Evolutionary conservation across 202 grass and related monocot species (phyloP).

Genomic region (Carex sylvatica): DNA sequence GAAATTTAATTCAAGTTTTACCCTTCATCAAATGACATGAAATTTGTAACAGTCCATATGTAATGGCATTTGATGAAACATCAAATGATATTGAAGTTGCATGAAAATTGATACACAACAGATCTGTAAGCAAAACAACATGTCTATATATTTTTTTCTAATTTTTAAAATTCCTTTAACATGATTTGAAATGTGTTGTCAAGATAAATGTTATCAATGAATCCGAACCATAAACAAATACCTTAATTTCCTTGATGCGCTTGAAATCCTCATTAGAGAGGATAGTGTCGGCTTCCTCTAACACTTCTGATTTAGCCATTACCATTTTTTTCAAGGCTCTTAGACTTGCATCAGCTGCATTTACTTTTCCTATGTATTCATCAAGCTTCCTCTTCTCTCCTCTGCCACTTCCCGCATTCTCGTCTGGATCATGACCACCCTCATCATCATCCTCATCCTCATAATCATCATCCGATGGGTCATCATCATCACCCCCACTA

Average conservation of each 20-base stretch:
- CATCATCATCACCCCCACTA: constrained; percentile 38
- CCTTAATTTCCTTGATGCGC: constrained; percentile 88
- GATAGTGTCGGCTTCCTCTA: constrained; percentile 60
- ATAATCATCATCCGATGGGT: constrained; percentile 36
- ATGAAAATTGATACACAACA: too few species aligned
- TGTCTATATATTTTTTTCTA: too few species aligned
- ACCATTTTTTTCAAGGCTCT: constrained; percentile 71
- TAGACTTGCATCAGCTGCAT: constrained; percentile 81
- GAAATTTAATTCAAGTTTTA: too few species aligned
- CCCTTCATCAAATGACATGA: too few species aligned
- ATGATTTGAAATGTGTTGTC: too few species aligned
- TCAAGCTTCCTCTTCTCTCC: constrained; percentile 66
- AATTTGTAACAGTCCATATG: too few species aligned
- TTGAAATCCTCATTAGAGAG: constrained; percentile 90
- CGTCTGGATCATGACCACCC: constrained; percentile 40
- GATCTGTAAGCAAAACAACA: too few species aligned
- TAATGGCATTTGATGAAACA: too few species aligned
- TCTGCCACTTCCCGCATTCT: constrained; percentile 34
- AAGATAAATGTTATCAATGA: too few species aligned
- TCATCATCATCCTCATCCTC: constrained; percentile 38
- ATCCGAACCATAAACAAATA: constrained; percentile 12
- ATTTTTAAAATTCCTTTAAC: too few species aligned
- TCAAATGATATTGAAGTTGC: too few species aligned
- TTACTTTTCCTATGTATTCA: constrained; percentile 58
- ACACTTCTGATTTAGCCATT: constrained; percentile 36